Base-by-base conservation (phyloP, 306 rosid species). In the Trichosanthes truncata region DNA sequence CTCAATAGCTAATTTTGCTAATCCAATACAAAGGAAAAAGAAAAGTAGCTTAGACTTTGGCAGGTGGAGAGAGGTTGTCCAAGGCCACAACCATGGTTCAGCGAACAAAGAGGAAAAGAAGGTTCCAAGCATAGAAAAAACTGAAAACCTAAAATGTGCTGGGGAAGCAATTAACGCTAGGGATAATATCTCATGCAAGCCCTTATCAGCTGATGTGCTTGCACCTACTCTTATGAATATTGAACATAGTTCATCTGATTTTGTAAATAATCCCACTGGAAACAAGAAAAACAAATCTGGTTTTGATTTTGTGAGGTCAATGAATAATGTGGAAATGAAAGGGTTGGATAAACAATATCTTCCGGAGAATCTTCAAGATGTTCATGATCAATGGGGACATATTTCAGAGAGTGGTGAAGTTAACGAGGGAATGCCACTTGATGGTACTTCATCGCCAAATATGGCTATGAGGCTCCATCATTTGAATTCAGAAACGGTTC, bases 41-140 rank as follows among this genome's bases (percentile, higher is more conserved):
- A 91, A 87, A 79, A 87, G 86, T 60, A 88, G 80, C 83, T 74
- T 93, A 85, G 90, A 93, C 18, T 87, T 93, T 78, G 86, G 90
- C 65, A 83, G 81, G 73, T 88, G 95, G 93, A 88, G 81, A 80
- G 93, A 93, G 88, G 49, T 87, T 81, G 55, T 78, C 43, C 81
- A 35, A 45, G 88, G 81, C 48, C 87, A 84, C 81, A 80, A 69
- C 80, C 83, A 84, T 61, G 83, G 80, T 33, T 36, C 29, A 41
- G 84, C 84, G 61, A 82, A 79, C 79, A 78, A 83, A 81, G 78
- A 62, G 10, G 82, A 78, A 62, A 82, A 77, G 60, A 72, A 43
- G 17, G 52, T 46, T 49, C 57, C 49, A 35, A 15, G 31, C 74
- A 56, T 55, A 61, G 80, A 77, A 55, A 83, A 26, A 81, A 72